Conservation (phyloP, 305 asterid genomes). For the Solanum hybrid region DNA sequence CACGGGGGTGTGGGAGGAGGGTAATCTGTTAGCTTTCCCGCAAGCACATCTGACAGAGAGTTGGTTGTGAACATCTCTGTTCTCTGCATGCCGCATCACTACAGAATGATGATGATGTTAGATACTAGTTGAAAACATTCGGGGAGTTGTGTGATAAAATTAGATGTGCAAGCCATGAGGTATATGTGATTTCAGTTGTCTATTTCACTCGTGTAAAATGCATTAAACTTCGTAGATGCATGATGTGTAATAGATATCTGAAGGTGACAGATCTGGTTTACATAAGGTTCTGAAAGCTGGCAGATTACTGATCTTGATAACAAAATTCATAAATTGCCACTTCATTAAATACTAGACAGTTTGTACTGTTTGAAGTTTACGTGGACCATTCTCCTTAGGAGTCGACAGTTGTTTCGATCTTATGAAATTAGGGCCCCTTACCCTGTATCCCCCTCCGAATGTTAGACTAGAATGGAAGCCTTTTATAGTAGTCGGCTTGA, state of each 20-base stretch:
- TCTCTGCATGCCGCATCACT: not conserved
- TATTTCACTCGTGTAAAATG: not conserved
- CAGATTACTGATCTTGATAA: not conserved
- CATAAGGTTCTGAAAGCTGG: not conserved
- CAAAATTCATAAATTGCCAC: not conserved
- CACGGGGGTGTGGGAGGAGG: not conserved
- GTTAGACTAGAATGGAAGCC: not conserved
- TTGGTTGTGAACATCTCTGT: not conserved
- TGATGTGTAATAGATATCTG: not conserved
- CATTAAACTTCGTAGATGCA: not conserved
- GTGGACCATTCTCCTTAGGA: not conserved
- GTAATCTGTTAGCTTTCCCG: not conserved
- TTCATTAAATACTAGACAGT: not conserved
- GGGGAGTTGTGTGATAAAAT: not conserved
- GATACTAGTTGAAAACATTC: not conserved
- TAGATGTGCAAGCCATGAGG: not conserved
- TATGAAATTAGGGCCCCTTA: not conserved
- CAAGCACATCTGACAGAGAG: not conserved
- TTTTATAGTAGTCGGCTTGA: not conserved
- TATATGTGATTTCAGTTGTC: not conserved
- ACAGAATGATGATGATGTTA: not conserved
- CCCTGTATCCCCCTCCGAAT: not conserved
- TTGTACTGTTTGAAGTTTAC: not conserved
- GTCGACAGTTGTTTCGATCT: not conserved
- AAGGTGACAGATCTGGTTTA: conserved; percentile 1